phyloP scores from a whole-genome alignment of 1,284 basidiomycete species.

The Trichosporon sp. region DNA sequence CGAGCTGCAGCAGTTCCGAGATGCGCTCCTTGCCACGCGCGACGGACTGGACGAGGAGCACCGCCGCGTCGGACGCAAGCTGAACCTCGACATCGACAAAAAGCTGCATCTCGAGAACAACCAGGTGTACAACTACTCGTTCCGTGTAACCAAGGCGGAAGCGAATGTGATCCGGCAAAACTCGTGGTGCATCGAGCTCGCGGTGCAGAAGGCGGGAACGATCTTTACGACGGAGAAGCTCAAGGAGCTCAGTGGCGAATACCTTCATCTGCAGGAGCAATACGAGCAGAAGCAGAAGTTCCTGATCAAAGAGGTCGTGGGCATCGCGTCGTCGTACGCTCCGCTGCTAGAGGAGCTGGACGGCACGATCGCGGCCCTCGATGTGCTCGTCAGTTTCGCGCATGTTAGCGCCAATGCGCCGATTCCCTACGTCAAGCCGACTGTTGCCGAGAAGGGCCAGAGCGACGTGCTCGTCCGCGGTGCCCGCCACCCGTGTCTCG shows the following conservation, averaged over 20 bases:
- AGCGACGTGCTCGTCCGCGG: conserved; percentile 77
- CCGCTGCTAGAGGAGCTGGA: conserved; percentile 89
- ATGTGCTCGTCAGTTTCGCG: conserved; percentile 89
- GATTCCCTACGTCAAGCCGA: conserved; percentile 74
- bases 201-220: conserved; percentile 82
- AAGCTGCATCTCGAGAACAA: conserved; percentile 96
- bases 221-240: conserved; percentile 87
- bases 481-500: conserved; percentile 92
- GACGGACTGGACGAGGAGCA: conserved; percentile 88
- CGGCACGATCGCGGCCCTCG: conserved; percentile 81
- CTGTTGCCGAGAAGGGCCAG: conserved; percentile 65
- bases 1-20: conserved; percentile 69
- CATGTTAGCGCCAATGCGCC: conserved; percentile 86
- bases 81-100: conserved; percentile 87
- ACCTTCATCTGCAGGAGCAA: conserved; percentile 67
- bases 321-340: conserved; percentile 89
- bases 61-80: conserved; percentile 68
- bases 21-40: conserved; percentile 69
- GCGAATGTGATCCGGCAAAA: conserved; percentile 71
- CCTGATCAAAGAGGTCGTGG: conserved; percentile 90
- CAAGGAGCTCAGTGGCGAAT: conserved; percentile 73
- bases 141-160: conserved; percentile 89
- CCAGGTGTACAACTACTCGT: conserved; percentile 86
- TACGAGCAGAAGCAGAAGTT: conserved; percentile 77
- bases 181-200: conserved; percentile 79